Percentiles rank a stretch among this genome's conserved stretches.
Evolutionary conservation across 2,329 filamentous ascomycete species (phyloP).

Genomic region (Epichloe sibirici): DNA sequence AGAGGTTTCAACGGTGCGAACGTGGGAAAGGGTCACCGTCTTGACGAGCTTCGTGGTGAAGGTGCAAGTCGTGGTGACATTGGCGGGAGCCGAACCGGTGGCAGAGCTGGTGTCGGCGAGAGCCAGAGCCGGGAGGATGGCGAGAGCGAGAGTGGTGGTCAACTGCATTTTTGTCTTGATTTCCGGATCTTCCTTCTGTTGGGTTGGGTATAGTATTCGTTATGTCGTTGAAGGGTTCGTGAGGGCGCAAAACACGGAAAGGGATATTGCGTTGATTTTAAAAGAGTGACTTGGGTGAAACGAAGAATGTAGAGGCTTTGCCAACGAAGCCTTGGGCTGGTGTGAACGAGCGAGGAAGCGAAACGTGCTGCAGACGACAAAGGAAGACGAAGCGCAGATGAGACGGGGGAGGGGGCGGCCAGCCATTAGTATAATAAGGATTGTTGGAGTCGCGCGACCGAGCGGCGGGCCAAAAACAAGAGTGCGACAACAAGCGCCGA

Average conservation of each 20-base stretch:
- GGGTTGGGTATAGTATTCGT: no score
- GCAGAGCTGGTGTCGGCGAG: conserved; percentile 25
- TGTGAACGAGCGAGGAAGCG: conserved; percentile 12
- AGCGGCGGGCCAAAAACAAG: neutral
- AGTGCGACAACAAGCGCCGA: neutral
- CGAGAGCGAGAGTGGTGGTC: conserved; percentile 30
- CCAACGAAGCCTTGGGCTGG: conserved; percentile 37
- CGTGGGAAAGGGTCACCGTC: conserved; percentile 38
- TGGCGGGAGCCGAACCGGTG: conserved; percentile 15
- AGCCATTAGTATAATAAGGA: neutral
- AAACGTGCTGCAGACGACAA: conserved; percentile 12
- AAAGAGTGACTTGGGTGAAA: conserved; percentile 10
- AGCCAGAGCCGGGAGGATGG: conserved; percentile 41
- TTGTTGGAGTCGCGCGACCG: neutral
- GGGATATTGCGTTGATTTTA: neutral
- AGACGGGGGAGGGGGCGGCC: neutral
- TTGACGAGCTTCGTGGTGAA: conserved; percentile 38
- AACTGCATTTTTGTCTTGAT: conserved; percentile 13
- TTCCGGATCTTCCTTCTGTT: no score
- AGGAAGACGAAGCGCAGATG: neutral
- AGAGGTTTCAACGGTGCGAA: conserved; percentile 9
- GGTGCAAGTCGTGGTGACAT: conserved; percentile 37
- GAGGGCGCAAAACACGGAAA: neutral
- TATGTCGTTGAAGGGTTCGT: conserved; percentile 4
- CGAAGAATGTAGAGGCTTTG: conserved; percentile 33